Evolutionary conservation across 768 basidiomycete genomes (phyloP), one percentile per base, ranked within the genome.

Genomic region (Candolleomyces aberdarensis): DNA sequence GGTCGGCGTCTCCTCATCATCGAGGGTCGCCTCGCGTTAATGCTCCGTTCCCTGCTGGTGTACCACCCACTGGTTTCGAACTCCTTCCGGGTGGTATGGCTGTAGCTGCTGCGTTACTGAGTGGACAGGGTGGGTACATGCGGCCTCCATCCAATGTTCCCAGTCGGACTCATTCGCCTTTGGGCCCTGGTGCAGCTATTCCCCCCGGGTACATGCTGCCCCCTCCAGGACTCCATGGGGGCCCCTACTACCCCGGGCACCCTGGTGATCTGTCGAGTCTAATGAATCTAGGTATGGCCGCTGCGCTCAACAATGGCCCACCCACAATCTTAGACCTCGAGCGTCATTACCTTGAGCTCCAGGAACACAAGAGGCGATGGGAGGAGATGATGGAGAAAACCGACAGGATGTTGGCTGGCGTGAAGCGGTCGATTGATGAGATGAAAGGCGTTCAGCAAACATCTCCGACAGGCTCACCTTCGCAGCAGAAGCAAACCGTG

Each of bases 381-480:
- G 83, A 91, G 72, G 90, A 90, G 69, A 80, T 94, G 84, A 72
- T 92, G 61, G 83, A 86, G 64, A 83, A 80, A 74, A 94, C 91
- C 66, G 88, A 92, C 57, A 74, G 81, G 70, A 72, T 94, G 75
- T 85, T 94, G 80, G 79, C 75, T 41, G 85, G 86, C 22, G 76
- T 94, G 69, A 85, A 85, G 77, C 81, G 86, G 65, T 88, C 85
- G 22, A 76, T 94, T 66, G 91, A 92, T 58, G 91, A 93, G 70
- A 85, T 91, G 83, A 77, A 83, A 65, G 80, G 72, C 26, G 67
- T 65, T 58, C 64, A 63, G 57, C 67, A 64, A 36, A 64, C 57
- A 29, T 60, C 62, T 26, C 61, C 66, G 39, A 65, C 65, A 40
- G 60, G 63, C 11, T 58, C 65, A 5, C 69, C 63, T 13, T 60